Conservation (phyloP, 2,329 filamentous ascomycete genomes). For the Fusarium verticillioides region DNA sequence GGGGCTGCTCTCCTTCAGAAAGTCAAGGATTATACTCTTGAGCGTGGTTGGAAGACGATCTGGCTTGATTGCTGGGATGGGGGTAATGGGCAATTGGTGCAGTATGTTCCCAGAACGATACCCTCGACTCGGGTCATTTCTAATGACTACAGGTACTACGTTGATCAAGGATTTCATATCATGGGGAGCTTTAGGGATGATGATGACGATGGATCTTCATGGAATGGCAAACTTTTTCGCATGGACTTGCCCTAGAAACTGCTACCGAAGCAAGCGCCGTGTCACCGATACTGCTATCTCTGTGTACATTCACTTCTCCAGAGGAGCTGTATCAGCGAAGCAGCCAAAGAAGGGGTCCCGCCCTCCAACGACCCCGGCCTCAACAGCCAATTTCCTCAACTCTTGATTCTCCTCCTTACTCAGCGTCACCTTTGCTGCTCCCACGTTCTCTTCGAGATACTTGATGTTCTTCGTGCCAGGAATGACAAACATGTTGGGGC, state of each 20-base stretch:
- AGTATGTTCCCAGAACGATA: constrained; percentile 14
- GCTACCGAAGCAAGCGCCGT: not conserved
- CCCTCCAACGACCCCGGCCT: constrained; percentile 44
- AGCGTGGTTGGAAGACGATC: constrained; percentile 28
- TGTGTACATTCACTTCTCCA: constrained; percentile 5
- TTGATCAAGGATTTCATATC: constrained; percentile 27
- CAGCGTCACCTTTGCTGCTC: constrained; percentile 48
- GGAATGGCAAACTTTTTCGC: constrained; percentile 32
- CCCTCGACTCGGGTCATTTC: not conserved
- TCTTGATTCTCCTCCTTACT: constrained; percentile 49
- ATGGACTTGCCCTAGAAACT: constrained; percentile 27
- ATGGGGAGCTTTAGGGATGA: constrained; percentile 20
- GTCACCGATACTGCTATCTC: too few relatives aligned
- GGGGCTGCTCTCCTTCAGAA: constrained; percentile 26
- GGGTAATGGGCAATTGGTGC: constrained; percentile 37
- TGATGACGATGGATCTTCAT: constrained; percentile 5
- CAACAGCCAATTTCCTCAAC: constrained; percentile 46
- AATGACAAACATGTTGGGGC: constrained; percentile 69
- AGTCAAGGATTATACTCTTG: constrained; percentile 31
- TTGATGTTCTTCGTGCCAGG: constrained; percentile 61
- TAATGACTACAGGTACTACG: constrained; percentile 37
- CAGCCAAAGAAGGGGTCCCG: constrained; percentile 36
- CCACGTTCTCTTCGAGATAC: constrained; percentile 60
- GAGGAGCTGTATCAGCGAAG: constrained; percentile 34
- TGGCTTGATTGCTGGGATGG: constrained; percentile 47